Percentiles rank a stretch among this genome's conserved stretches.
Evolutionary conservation across 2,329 filamentous ascomycete species (phyloP).

Genomic region (Aspergillus quadricinctus): DNA sequence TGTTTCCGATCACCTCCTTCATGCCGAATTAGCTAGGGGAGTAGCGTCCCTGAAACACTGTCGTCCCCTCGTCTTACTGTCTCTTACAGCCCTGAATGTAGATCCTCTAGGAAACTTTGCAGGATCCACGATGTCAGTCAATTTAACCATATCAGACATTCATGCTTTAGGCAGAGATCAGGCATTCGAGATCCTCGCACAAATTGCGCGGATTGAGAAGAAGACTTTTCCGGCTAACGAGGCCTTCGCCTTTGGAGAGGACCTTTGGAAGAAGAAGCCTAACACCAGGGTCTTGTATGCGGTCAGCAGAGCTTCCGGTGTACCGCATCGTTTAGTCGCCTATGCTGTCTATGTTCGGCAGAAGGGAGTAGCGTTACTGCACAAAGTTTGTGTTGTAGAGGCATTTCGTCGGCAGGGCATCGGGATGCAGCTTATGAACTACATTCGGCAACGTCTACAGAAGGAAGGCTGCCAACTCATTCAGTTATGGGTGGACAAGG

Average conservation of each 20-base stretch:
- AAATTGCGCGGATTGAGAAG: conserved; percentile 42
- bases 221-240: conserved; percentile 51
- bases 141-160: conserved; percentile 32
- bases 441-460: conserved; percentile 40
- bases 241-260: conserved; percentile 45
- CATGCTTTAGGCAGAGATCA: conserved; percentile 34
- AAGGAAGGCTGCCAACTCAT: conserved; percentile 46
- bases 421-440: conserved; percentile 42
- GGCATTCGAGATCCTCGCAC: conserved; percentile 32
- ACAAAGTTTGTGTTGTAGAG: conserved; percentile 50
- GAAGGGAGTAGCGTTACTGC: conserved; percentile 44
- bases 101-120: conserved; percentile 14
- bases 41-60: background rate
- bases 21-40: background rate
- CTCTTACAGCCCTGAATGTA: conserved; percentile 16
- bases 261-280: conserved; percentile 46
- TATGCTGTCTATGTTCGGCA: conserved; percentile 47
- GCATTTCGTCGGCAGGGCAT: conserved; percentile 45
- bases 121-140: conserved; percentile 18
- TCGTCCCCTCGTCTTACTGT: background rate
- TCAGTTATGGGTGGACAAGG: conserved; percentile 51
- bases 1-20: background rate
- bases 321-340: conserved; percentile 31
- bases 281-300: conserved; percentile 44
- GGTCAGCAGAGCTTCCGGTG: conserved; percentile 14